phyloP scores from a whole-genome alignment of 257 asterid species.

The Primulina eburnea region DNA sequence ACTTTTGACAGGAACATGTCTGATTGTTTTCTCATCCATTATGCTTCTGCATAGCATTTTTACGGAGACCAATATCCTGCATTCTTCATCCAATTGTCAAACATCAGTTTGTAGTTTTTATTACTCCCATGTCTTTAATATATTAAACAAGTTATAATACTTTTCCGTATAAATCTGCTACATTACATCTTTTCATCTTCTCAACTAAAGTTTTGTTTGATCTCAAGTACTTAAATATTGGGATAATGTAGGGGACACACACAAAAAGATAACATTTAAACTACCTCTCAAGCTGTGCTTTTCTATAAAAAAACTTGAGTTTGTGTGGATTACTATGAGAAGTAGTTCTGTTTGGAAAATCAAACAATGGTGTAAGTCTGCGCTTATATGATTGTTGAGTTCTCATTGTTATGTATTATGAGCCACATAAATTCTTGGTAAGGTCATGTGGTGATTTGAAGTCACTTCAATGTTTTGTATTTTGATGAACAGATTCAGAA shows the following conservation, averaged over 20 bases:
- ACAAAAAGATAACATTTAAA: too few relatives aligned
- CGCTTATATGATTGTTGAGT: neutral
- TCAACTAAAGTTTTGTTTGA: neutral
- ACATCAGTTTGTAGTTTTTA: too few relatives aligned
- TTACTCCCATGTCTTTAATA: neutral
- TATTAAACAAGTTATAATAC: neutral
- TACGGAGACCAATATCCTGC: neutral
- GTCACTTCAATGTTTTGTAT: constrained; percentile 4
- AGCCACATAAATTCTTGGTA: constrained; percentile 17
- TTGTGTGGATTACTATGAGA: constrained; percentile 1
- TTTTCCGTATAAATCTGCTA: neutral
- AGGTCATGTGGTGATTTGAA: constrained; percentile 19
- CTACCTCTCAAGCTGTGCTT: neutral
- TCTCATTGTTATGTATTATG: constrained; percentile 5
- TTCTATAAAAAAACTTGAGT: constrained; percentile 6
- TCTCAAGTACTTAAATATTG: too few relatives aligned
- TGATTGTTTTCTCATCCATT: neutral
- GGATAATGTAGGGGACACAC: neutral
- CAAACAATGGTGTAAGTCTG: constrained; percentile 5
- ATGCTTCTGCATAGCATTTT: neutral
- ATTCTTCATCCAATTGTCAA: neutral
- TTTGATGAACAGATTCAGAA: constrained; percentile 57
- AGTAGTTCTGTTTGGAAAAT: neutral
- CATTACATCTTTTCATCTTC: neutral
- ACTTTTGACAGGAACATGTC: neutral